Evolutionary conservation across 2,329 filamentous ascomycete genomes (phyloP).

Genomic region (Pyricularia pennisetigena): DNA sequence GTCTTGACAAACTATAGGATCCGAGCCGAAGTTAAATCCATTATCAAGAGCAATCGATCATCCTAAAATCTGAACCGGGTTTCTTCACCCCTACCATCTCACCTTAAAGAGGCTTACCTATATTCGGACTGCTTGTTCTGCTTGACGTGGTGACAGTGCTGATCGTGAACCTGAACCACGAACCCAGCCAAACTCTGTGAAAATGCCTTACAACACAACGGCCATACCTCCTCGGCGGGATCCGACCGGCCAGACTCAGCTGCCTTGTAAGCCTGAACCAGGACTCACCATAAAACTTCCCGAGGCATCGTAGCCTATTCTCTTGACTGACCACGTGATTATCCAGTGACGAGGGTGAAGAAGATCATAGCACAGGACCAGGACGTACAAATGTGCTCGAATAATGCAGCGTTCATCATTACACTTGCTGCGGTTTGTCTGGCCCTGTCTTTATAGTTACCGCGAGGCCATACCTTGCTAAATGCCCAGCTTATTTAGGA

Average conservation of each 20-base stretch:
- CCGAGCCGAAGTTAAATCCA: not conserved
- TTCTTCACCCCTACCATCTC: not conserved
- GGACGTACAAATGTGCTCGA: constrained; percentile 78
- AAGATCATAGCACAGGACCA: constrained; percentile 88
- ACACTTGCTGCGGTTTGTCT: constrained; percentile 66
- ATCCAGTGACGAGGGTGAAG: constrained; percentile 80
- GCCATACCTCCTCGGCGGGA: constrained; percentile 73
- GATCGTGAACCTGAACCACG: not conserved
- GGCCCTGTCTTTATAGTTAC: not conserved
- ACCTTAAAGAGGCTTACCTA: not conserved
- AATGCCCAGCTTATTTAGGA: constrained; percentile 51
- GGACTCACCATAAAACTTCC: not conserved
- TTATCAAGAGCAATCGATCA: not conserved
- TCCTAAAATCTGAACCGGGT: not conserved
- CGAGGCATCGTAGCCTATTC: not conserved
- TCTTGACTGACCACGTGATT: not conserved
- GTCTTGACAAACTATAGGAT: not conserved
- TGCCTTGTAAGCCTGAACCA: constrained; percentile 57
- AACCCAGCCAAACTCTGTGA: not conserved
- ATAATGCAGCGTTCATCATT: constrained; percentile 89
- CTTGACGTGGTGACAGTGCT: not conserved
- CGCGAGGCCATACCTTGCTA: not conserved
- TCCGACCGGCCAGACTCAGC: constrained; percentile 72
- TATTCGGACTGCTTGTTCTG: not conserved
- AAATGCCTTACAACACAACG: constrained; percentile 85